Evolutionary conservation across 805 yeast genomes (phyloP).

Genomic region (Helenozyma rhizophorensis): DNA sequence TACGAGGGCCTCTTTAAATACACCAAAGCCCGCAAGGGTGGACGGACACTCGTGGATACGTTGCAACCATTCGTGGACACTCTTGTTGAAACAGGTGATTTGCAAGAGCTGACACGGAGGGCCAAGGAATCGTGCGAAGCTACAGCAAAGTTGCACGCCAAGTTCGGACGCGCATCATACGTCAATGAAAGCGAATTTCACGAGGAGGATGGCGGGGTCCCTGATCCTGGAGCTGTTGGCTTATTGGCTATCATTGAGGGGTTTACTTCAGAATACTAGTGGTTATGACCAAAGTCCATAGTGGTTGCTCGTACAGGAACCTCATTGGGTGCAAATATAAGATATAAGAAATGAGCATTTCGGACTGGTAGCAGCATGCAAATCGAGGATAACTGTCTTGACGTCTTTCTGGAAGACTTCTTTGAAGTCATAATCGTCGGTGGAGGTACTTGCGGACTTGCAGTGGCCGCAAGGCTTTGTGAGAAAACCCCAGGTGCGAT

Average conservation of each 20-base stretch:
- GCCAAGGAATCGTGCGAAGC: slow-evolving; percentile 73
- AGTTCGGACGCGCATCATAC: slow-evolving; percentile 91
- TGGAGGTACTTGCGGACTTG: slow-evolving; percentile 45
- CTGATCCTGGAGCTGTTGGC: slow-evolving; percentile 96
- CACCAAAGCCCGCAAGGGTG: slow-evolving; percentile 86
- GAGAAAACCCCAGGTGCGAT: slow-evolving; percentile 40
- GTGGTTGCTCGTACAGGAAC: neutral
- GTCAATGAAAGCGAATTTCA: slow-evolving; percentile 61
- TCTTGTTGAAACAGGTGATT: slow-evolving; percentile 47
- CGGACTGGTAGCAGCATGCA: too few species aligned
- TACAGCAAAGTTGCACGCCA: slow-evolving; percentile 73
- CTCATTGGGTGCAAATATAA: slow-evolving; percentile 9
- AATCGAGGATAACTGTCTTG: neutral
- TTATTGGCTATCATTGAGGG: slow-evolving; percentile 58
- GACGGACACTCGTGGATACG: slow-evolving; percentile 85
- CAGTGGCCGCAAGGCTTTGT: slow-evolving; percentile 38
- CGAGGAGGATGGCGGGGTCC: slow-evolving; percentile 64
- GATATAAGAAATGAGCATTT: neutral
- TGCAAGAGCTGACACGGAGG: slow-evolving; percentile 58
- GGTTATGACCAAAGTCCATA: slow-evolving; percentile 2
- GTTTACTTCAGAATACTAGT: slow-evolving; percentile 16
- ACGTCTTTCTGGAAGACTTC: slow-evolving; percentile 16
- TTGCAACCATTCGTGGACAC: slow-evolving; percentile 79
- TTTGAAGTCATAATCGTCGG: slow-evolving; percentile 40
- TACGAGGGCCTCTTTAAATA: slow-evolving; percentile 70